Conservation (phyloP, 345 rosid genomes). For the Alliaria petiolata region DNA sequence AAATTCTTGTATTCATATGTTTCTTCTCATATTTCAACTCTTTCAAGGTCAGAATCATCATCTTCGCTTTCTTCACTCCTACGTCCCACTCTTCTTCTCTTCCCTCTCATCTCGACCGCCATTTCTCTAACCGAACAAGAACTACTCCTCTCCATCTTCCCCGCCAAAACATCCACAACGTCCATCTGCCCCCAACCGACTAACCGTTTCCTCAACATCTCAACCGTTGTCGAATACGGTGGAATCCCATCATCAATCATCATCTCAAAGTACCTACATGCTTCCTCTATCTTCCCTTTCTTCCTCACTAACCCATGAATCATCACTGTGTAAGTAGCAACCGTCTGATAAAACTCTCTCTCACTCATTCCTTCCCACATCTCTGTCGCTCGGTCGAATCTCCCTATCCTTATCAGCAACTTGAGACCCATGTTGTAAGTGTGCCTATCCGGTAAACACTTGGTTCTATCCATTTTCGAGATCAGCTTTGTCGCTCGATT, state of each 20-base stretch:
- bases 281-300: conserved; percentile 74
- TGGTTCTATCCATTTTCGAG: conserved; percentile 56
- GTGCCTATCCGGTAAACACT: conserved; percentile 58
- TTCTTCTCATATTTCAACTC: background rate
- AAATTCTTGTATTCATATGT: background rate
- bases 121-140: conserved; percentile 60
- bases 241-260: conserved; percentile 92
- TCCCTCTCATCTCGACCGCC: conserved; percentile 66
- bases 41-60: conserved; percentile 23
- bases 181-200: conserved; percentile 59
- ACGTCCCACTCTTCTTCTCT: conserved; percentile 23
- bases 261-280: conserved; percentile 81
- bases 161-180: conserved; percentile 53
- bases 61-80: conserved; percentile 35
- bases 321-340: conserved; percentile 78
- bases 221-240: conserved; percentile 67
- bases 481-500: conserved; percentile 60
- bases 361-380: conserved; percentile 75
- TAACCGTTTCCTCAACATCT: conserved; percentile 65
- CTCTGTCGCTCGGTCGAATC: conserved; percentile 65
- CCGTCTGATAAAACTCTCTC: conserved; percentile 65
- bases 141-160: conserved; percentile 72
- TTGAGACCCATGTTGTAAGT: conserved; percentile 85
- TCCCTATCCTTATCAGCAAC: conserved; percentile 60
- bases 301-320: conserved; percentile 76